Conservation (phyloP, 1,139 yeast genomes). For the Barnettozyma hawaiiensis region DNA sequence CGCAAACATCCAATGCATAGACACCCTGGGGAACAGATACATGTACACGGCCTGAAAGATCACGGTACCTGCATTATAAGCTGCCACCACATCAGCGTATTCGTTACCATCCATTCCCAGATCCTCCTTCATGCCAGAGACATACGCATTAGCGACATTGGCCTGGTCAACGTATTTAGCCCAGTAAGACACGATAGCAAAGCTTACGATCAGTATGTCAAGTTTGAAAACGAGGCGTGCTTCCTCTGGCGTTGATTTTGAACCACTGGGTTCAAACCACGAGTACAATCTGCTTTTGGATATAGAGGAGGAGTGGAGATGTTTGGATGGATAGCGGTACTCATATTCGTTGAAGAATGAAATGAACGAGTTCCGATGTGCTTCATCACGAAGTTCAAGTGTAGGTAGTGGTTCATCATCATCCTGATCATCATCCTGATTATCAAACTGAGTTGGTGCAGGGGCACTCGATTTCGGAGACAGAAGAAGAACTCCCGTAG, state of each 20-base stretch:
- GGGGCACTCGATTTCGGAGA: background rate
- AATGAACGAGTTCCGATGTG: background rate
- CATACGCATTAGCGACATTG: slow-evolving; percentile 37
- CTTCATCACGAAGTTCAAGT: slow-evolving; percentile 1
- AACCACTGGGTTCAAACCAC: background rate
- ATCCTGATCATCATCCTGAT: too few species aligned
- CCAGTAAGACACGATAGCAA: slow-evolving; percentile 41
- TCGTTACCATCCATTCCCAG: slow-evolving; percentile 40
- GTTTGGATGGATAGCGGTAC: slow-evolving; percentile 38
- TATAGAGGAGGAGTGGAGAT: background rate
- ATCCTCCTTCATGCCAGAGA: slow-evolving; percentile 34
- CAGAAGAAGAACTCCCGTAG: background rate
- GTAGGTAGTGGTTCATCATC: background rate
- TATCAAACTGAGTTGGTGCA: too few species aligned
- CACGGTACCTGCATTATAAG: slow-evolving; percentile 16
- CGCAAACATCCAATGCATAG: slow-evolving; percentile 14
- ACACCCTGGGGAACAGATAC: slow-evolving; percentile 24
- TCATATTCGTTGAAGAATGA: slow-evolving; percentile 55
- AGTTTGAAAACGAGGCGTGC: slow-evolving; percentile 42
- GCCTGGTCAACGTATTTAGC: slow-evolving; percentile 38
- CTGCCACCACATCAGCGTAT: slow-evolving; percentile 16
- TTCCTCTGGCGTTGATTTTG: background rate
- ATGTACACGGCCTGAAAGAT: slow-evolving; percentile 35
- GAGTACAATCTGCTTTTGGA: background rate
- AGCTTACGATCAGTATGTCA: slow-evolving; percentile 42